Evolutionary conservation across 495 filamentous ascomycete genomes (phyloP).

Genomic region (Penicillium subrubescens): DNA sequence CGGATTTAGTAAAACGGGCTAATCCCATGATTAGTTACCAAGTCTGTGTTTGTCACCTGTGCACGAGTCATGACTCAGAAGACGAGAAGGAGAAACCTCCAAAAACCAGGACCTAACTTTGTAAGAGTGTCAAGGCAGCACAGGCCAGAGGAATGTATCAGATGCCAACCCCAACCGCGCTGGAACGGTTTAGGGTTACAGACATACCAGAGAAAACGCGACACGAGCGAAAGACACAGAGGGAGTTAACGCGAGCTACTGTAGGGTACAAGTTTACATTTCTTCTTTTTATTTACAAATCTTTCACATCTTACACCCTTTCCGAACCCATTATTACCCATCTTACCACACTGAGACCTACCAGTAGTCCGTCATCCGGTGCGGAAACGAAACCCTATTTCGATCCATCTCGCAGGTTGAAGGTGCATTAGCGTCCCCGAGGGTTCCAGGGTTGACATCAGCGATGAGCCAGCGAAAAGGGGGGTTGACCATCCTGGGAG

Average conservation of each 20-base stretch:
- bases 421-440: constrained; percentile 20
- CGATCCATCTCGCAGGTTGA: constrained; percentile 9
- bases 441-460: background rate
- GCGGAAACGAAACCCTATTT: constrained; percentile 24
- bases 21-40: constrained; percentile 35
- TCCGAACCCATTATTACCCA: background rate
- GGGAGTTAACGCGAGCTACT: background rate
- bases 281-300: background rate
- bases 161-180: constrained; percentile 22
- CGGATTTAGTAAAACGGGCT: constrained; percentile 18
- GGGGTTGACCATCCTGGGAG: background rate
- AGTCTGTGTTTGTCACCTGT: constrained; percentile 45
- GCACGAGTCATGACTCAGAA: constrained; percentile 42
- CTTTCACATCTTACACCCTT: background rate
- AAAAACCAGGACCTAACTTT: background rate
- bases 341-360: background rate
- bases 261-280: background rate
- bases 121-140: constrained; percentile 16
- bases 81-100: too few relatives aligned
- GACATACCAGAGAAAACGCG: constrained; percentile 14
- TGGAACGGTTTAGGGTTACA: constrained; percentile 23
- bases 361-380: background rate
- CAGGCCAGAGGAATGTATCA: constrained; percentile 44
- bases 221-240: background rate
- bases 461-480: background rate